These are phyloP conservation scores for Sclerotinia glacialis DNA, from an alignment of 2,329 filamentous ascomycete species.

Conservation along the genomic window DNA sequence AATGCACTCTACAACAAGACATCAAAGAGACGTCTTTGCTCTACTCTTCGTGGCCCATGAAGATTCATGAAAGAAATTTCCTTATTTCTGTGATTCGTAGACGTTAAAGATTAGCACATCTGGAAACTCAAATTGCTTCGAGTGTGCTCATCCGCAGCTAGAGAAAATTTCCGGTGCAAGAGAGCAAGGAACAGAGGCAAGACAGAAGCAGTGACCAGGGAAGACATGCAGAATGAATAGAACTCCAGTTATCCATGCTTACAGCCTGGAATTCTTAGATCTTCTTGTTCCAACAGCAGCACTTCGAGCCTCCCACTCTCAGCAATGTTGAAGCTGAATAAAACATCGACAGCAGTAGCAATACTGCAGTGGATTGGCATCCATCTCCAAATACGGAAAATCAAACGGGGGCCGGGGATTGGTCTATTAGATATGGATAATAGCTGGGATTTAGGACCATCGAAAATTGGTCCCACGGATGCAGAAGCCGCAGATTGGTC, in stretches of 20 bases:
- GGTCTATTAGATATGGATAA: not conserved
- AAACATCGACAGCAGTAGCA: too few relatives aligned
- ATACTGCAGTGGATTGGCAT: too few relatives aligned
- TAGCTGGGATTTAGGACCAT: not conserved
- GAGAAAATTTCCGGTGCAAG: not conserved
- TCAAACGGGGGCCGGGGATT: not conserved
- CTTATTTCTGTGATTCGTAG: not conserved
- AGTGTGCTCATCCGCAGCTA: not conserved
- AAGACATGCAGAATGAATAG: not conserved
- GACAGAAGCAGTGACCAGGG: not conserved
- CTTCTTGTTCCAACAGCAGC: not conserved
- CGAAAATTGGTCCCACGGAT: not conserved
- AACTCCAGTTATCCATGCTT: not conserved
- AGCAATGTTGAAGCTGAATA: not conserved
- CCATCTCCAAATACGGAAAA: not conserved
- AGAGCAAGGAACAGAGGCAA: not conserved
- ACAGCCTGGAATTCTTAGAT: not conserved
- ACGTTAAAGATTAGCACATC: not conserved
- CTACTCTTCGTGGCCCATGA: not conserved
- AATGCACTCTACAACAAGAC: not conserved
- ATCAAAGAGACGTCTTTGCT: not conserved
- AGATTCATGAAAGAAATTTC: not conserved
- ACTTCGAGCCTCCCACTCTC: not conserved
- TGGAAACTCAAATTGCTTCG: not conserved
- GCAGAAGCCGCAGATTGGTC: not conserved